Percentiles rank a stretch among this genome's conserved stretches.
Evolutionary conservation across 345 rosid genomes (phyloP).

Genomic region (Gossypium ekmanianum): DNA sequence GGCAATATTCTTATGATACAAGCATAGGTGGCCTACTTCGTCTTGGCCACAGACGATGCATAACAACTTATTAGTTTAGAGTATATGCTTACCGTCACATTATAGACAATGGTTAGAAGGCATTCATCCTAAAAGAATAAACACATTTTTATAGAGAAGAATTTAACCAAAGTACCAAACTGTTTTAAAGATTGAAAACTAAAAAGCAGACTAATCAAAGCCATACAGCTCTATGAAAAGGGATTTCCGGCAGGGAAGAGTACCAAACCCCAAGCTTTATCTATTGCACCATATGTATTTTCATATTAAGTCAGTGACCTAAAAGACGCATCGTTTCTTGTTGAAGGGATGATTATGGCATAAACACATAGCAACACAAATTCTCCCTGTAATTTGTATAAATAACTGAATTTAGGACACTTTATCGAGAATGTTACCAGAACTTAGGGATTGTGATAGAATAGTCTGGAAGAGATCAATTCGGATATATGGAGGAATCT

Average conservation of each 20-base stretch:
- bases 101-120: not conserved
- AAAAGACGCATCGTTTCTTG: not conserved
- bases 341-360: not conserved
- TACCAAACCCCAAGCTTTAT: not conserved
- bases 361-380: not conserved
- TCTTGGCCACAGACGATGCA: not conserved
- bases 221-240: not conserved
- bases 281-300: not conserved
- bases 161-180: not conserved
- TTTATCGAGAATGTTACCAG: conserved; percentile 31
- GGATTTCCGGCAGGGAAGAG: not conserved
- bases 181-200: not conserved
- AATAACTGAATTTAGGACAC: not conserved
- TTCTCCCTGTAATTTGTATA: not conserved
- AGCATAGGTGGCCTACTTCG: not conserved
- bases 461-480: conserved; percentile 69
- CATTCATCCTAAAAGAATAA: no score
- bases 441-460: conserved; percentile 58
- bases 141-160: not conserved
- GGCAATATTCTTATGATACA: not conserved
- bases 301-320: conserved; percentile 4
- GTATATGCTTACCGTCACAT: not conserved
- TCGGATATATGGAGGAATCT: conserved; percentile 75
- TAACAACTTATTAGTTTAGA: not conserved
- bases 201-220: not conserved